phyloP scores from a whole-genome alignment of 345 rosid genomes.

The Brassica rapa region DNA sequence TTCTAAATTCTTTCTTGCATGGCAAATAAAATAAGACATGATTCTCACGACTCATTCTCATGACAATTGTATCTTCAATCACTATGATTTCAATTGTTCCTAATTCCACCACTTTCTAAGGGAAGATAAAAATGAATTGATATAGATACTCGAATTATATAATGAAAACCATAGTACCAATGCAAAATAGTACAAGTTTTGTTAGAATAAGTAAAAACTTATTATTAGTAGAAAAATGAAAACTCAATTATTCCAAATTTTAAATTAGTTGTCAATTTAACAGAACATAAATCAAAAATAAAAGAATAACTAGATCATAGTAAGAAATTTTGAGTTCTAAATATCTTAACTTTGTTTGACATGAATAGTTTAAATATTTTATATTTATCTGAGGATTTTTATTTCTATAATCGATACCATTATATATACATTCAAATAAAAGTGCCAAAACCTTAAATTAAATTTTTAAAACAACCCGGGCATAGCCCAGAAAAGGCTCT shows the following conservation, averaged over 20 bases:
- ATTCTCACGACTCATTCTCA: neutral
- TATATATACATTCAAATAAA: no score
- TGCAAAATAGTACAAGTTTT: neutral
- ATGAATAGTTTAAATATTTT: no score
- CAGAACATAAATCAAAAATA: no score
- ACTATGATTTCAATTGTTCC: neutral
- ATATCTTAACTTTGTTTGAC: neutral
- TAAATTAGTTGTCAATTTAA: no score
- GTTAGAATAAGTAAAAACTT: no score
- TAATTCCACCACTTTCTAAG: neutral
- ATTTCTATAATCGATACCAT: neutral
- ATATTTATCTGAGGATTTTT: neutral
- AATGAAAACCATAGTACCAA: neutral
- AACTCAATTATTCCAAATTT: no score
- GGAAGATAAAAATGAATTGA: neutral
- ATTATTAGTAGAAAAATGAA: no score
- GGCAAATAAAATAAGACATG: neutral
- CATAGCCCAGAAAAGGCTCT: no score
- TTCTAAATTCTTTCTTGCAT: neutral
- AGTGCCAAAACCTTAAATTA: no score
- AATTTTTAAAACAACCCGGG: no score
- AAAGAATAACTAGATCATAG: no score
- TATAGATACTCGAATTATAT: neutral
- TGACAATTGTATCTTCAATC: neutral
- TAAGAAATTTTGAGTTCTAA: no score